phyloP scores from a whole-genome alignment of 306 rosid species.

The Glycine latifolia region DNA sequence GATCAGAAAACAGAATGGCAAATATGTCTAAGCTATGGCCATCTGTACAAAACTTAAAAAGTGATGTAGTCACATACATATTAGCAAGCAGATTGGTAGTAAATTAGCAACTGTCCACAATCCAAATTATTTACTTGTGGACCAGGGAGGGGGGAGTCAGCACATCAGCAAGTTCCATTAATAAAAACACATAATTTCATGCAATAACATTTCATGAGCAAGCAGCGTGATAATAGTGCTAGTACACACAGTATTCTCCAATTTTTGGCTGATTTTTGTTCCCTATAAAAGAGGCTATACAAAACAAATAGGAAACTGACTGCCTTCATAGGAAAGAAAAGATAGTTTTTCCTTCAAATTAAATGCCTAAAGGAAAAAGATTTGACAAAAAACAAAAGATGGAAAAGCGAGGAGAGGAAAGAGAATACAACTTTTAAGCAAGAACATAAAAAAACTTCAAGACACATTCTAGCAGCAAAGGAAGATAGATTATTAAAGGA shows the following conservation, averaged over 20 bases:
- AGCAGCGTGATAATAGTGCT: neutral
- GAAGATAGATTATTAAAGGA: neutral
- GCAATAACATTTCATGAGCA: neutral
- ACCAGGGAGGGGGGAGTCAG: neutral
- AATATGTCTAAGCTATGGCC: neutral
- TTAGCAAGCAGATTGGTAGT: neutral
- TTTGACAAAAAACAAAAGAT: slow-evolving; percentile 5
- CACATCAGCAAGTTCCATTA: neutral
- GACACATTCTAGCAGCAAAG: slow-evolving; percentile 13
- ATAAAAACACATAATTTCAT: neutral
- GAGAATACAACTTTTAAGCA: slow-evolving; percentile 17
- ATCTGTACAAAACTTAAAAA: slow-evolving; percentile 4
- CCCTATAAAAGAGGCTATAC: neutral
- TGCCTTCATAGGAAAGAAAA: neutral
- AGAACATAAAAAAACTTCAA: neutral
- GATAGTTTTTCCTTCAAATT: neutral
- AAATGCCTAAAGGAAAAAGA: slow-evolving; percentile 7
- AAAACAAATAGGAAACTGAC: neutral
- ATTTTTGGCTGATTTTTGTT: slow-evolving; percentile 12
- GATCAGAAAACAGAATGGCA: slow-evolving; percentile 10
- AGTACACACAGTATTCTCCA: neutral
- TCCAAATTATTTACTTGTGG: slow-evolving; percentile 12
- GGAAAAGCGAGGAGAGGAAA: neutral
- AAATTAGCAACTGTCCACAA: neutral
- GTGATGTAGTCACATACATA: neutral